phyloP scores from a whole-genome alignment of 2,329 filamentous ascomycete genomes.

The Aspergillus glaucus region DNA sequence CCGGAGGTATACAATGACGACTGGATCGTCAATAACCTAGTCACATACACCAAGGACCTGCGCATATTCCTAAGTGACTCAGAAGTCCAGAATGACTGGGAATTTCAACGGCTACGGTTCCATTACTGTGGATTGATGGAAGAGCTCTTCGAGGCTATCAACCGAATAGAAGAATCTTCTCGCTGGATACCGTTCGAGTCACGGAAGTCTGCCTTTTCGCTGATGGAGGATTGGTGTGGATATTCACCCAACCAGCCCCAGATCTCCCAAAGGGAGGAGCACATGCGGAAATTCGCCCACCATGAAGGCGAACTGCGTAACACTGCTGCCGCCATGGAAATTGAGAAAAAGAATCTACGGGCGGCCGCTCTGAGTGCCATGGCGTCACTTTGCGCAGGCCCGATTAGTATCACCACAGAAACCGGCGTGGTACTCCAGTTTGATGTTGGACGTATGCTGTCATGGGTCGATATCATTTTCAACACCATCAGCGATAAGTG shows the following conservation, averaged over 20 bases:
- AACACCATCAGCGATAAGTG: constrained; percentile 85
- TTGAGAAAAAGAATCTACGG: constrained; percentile 87
- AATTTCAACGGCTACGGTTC: constrained; percentile 82
- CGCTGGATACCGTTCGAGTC: constrained; percentile 98
- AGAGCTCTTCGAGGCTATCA: constrained; percentile 85
- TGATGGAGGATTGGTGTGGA: constrained; percentile 99
- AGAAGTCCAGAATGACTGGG: constrained; percentile 90
- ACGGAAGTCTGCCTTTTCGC: constrained; percentile 84
- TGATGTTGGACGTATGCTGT: constrained; percentile 83
- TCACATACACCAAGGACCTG: constrained; percentile 83
- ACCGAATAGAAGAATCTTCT: constrained; percentile 73
- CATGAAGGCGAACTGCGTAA: constrained; percentile 67
- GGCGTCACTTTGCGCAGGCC: constrained; percentile 76
- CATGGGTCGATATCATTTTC: constrained; percentile 95
- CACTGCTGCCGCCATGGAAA: constrained; percentile 85
- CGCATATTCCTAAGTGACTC: constrained; percentile 92
- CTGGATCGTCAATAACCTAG: constrained; percentile 82
- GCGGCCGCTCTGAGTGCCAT: constrained; percentile 90
- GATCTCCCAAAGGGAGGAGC: constrained; percentile 74
- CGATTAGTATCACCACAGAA: constrained; percentile 81
- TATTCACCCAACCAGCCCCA: constrained; percentile 87
- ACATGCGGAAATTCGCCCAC: constrained; percentile 78
- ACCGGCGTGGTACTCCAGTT: constrained; percentile 84
- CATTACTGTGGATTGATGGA: constrained; percentile 95
- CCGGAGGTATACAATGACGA: constrained; percentile 76